phyloP scores from a whole-genome alignment of 768 basidiomycete genomes.

The Suillus sp. region DNA sequence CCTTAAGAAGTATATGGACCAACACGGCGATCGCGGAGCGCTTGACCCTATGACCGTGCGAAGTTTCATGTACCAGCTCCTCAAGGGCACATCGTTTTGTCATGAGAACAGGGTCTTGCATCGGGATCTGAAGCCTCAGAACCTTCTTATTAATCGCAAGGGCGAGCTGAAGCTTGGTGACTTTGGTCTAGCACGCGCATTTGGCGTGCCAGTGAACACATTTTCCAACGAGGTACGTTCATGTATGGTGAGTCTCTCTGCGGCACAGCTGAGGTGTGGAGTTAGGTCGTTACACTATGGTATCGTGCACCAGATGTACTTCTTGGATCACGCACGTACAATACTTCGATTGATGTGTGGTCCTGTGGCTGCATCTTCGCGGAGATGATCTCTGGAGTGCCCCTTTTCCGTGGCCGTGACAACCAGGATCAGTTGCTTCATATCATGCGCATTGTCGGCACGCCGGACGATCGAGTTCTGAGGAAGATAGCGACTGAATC shows the following conservation, averaged over 20 bases:
- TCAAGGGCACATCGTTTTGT: constrained; percentile 97
- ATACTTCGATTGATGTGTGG: constrained; percentile 98
- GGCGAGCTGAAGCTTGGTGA: constrained; percentile 97
- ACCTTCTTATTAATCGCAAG: constrained; percentile 94
- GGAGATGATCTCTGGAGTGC: constrained; percentile 98
- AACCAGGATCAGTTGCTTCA: constrained; percentile 97
- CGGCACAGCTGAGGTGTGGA: constrained; percentile 14
- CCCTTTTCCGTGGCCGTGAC: constrained; percentile 94
- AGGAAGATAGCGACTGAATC: constrained; percentile 90
- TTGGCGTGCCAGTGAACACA: constrained; percentile 98
- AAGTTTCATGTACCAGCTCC: constrained; percentile 96
- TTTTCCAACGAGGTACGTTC: constrained; percentile 88
- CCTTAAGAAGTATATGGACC: constrained; percentile 99
- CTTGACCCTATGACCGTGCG: constrained; percentile 86
- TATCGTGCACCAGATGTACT: constrained; percentile 98
- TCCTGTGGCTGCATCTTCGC: constrained; percentile 99
- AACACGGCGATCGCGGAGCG: constrained; percentile 93
- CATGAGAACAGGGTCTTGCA: constrained; percentile 98
- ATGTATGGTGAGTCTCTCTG: neutral
- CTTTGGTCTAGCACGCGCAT: constrained; percentile 95
- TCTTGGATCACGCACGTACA: constrained; percentile 95
- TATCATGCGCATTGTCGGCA: constrained; percentile 97
- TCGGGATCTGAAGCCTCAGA: constrained; percentile 97
- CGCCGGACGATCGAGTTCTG: constrained; percentile 85
- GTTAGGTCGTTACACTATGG: constrained; percentile 95